Base-by-base conservation (phyloP, 345 rosid species). In the Salix suchowensis region DNA sequence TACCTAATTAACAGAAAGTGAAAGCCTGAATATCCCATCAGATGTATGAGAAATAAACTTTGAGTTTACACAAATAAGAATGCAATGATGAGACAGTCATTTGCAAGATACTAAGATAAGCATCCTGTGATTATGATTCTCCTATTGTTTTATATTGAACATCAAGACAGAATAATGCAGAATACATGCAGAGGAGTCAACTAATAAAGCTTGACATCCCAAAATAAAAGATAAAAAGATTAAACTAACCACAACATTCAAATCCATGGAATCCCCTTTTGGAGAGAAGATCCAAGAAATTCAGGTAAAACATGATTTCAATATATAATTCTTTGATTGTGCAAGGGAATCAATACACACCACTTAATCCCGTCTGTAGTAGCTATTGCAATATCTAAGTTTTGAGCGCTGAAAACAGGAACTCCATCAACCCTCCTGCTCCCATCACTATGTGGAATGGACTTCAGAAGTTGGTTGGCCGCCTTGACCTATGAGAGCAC, bases 371-470 rank as follows among this genome's bases (percentile, higher is more conserved):
- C 99, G 68, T 96, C 90, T 4, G 87, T 71, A 50, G 97, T 96
- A 77, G 99, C 99, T 81, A 96, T 92, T 76, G 98, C 99, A 68
- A 92, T 96, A 84, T 96, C 96, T 81, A 96, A 85, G 83, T 96
- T 96, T 82, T 92, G 91, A 83, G 98, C 96, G 78, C 88, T 86
- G 70, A 96, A 96, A 76, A 96, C 94, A 72, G 99, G 99, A 72
- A 96, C 98, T 15, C 99, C 97, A 23, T 92, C 88, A 66, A 96
- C 87, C 81, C 78, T 90, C 80, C 61, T 91, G 62, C 80, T 88
- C 50, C 90, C 88, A 73, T 85, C 87, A 79, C 78, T 80, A 62
- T 65, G 82, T 72, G 94, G 87, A 78, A 91, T 79, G 67, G 82
- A 81, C 87, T 85, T 93, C 67, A 93, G 92, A 82, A 93, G 89